A percentile compares a stretch with the other conserved stretches of the same genome.
These are phyloP conservation scores for Fistulifera pelliculosa DNA, from an alignment of 108 stramenopile species.

Conservation along the genomic window DNA sequence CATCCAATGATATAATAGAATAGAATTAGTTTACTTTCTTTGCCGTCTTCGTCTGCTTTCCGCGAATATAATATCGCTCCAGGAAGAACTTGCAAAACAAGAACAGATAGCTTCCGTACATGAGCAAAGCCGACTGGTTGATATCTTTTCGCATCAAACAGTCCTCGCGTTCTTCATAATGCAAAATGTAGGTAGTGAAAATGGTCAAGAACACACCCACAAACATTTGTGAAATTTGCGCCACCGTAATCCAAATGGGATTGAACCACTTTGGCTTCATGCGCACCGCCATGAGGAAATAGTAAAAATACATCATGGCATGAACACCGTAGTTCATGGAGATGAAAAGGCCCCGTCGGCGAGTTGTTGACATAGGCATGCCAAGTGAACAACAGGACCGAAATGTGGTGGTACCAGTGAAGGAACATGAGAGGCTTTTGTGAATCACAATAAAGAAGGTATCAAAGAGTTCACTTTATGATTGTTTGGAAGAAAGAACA, in stretches of 20 bases:
- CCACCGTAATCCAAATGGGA: constrained; percentile 73
- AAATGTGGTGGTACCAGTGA: constrained; percentile 98
- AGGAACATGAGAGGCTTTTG: constrained; percentile 94
- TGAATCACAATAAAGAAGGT: constrained; percentile 96
- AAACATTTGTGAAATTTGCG: constrained; percentile 93
- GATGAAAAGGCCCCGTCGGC: constrained; percentile 85
- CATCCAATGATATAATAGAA: too few relatives aligned
- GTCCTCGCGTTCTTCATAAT: constrained; percentile 27
- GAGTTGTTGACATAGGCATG: constrained; percentile 84
- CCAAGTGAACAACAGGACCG: constrained; percentile 97
- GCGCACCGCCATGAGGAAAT: constrained; percentile 88
- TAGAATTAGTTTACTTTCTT: not conserved
- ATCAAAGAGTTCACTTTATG: constrained; percentile 81
- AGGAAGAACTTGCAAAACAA: constrained; percentile 86
- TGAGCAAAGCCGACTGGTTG: constrained; percentile 76
- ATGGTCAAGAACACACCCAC: constrained; percentile 78
- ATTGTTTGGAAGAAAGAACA: not conserved
- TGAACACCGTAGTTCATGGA: constrained; percentile 99
- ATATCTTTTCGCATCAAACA: constrained; percentile 70
- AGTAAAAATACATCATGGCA: constrained; percentile 98
- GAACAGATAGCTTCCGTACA: constrained; percentile 86
- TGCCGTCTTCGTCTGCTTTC: not conserved
- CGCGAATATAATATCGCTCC: constrained; percentile 42
- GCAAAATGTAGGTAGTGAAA: constrained; percentile 46
- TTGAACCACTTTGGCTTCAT: constrained; percentile 75